Evolutionary conservation across 352 stramenopile species (phyloP), one percentile per base, ranked within the genome.

Genomic region (Phytopythium vexans): DNA sequence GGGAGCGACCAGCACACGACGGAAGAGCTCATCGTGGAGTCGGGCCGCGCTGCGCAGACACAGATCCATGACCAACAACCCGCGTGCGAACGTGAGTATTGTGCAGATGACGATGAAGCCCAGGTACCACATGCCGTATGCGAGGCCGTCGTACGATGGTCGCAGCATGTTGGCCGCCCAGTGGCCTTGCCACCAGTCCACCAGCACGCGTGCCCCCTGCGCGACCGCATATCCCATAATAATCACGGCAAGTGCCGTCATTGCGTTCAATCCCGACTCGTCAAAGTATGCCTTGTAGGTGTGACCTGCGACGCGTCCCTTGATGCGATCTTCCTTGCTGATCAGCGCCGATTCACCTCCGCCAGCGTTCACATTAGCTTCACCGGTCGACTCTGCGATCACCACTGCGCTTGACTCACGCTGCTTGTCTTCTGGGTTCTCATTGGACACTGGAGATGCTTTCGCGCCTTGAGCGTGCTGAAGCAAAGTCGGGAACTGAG

Each of bases 11-110:
- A 89, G 38, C 3, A 86, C 72, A 4, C 65, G 70, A 15, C 63
- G 60, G 39, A 82, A 82, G 0, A 77, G 62, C 21, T 79, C 63
- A 27, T 83, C 56, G 40, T 80, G 72, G 32, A 83, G 56, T n/a
- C 65, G 56, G 38, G 70, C 59, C 1, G 66, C 70, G 2, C 51
- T 67, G 3, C 64, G 68, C 38, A 82, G 52, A 44, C 60, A 75
- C 5, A 50, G 60, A 14, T 74, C 68, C 31, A 77, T 77, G 11
- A 81, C 55, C 40, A 77, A 55, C n/a, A 81, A 3, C 0, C 51
- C 64, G 8, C 70, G 70, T 0, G 8, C 54, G 2, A 81, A 42
- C 0, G 57, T 69, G 0, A 75, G 10, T 3, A 66, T 16, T 0
- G 63, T 15, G 15, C 68, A 74, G 1, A 70, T 10, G 1, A 69